Percentiles rank a stretch among this genome's conserved stretches.
Evolutionary conservation across 2,329 filamentous ascomycete genomes (phyloP).

Genomic region (Emmonsiellopsis sp.): DNA sequence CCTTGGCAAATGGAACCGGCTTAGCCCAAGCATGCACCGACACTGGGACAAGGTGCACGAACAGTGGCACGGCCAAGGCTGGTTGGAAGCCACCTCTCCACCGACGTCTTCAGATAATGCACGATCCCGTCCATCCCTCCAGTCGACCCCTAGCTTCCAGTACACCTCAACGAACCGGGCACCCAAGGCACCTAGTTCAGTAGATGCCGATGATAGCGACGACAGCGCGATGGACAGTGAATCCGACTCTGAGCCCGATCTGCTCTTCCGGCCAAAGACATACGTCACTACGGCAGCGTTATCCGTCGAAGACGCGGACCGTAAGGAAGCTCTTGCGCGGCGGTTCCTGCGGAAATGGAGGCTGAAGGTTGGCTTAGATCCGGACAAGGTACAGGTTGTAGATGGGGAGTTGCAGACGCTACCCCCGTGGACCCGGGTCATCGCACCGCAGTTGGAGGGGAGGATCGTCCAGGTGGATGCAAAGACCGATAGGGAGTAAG

Average conservation of each 20-base stretch:
- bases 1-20: slow-evolving; percentile 67
- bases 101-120: neutral
- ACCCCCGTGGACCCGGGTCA: slow-evolving; percentile 68
- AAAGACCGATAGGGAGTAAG: neutral
- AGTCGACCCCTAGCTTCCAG: slow-evolving; percentile 15
- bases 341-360: slow-evolving; percentile 67
- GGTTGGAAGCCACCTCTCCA: slow-evolving; percentile 25
- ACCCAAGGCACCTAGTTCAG: neutral
- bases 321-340: slow-evolving; percentile 55
- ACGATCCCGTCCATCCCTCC: neutral
- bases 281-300: slow-evolving; percentile 29
- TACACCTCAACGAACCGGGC: slow-evolving; percentile 8
- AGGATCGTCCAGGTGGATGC: slow-evolving; percentile 44
- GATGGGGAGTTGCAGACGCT: slow-evolving; percentile 48
- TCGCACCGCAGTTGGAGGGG: slow-evolving; percentile 68
- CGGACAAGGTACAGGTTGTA: slow-evolving; percentile 37
- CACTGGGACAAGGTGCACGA: slow-evolving; percentile 61
- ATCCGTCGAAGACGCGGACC: slow-evolving; percentile 40
- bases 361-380: slow-evolving; percentile 53
- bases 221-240: slow-evolving; percentile 29
- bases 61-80: slow-evolving; percentile 46
- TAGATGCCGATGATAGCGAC: neutral
- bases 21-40: slow-evolving; percentile 50
- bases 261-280: slow-evolving; percentile 27
- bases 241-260: slow-evolving; percentile 31